Base-by-base conservation (phyloP, 2,329 filamentous ascomycete species). In the Xylariaceae sp. region DNA sequence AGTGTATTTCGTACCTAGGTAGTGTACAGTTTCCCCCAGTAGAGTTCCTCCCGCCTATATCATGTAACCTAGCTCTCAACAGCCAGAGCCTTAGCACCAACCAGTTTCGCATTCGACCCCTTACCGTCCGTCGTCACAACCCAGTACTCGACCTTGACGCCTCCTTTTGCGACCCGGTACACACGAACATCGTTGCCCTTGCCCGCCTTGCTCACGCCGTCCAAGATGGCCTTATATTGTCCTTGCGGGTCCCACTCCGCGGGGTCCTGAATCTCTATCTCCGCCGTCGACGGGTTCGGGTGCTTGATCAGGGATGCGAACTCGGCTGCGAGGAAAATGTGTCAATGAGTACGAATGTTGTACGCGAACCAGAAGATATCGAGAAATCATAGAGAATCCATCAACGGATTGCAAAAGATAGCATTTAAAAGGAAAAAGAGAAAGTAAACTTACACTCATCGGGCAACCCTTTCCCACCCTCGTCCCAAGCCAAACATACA, bases 31-130 rank as follows among this genome's bases (percentile, higher is more conserved):
- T 42, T 42, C 12, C 16, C 19, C n/a, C n/a, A 3, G 14, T 40
- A 40, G 3, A 9, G 36, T 3, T 9, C 17, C 3, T n/a, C 17
- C 14, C 4, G 36, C 36, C 17, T n/a, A 17, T 9, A 40, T 22
- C 22, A 14, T 31, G 3, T 6, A n/a, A n/a, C 5, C 52, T 52
- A 88, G 63, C 80, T 84, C 77, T 96, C 91, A 57, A 96, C 78
- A 22, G 87, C 83, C 71, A 90, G 73, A 11, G 87, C 89, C 77
- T 90, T 93, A 50, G 87, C 78, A 13, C 92, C 92, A 7, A 96
- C 83, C 54, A 96, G 64, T 71, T 77, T 62, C 31, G 63, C 61
- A 22, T 42, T 80, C 16, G 77, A 79, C 12, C 77, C 79, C 46
- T 79, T 73, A 14, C 71, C 75, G 59, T 86, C 78, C 60, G 87